phyloP scores from a whole-genome alignment of 106 monocot genomes.

The Apostasia shenzhenica region DNA sequence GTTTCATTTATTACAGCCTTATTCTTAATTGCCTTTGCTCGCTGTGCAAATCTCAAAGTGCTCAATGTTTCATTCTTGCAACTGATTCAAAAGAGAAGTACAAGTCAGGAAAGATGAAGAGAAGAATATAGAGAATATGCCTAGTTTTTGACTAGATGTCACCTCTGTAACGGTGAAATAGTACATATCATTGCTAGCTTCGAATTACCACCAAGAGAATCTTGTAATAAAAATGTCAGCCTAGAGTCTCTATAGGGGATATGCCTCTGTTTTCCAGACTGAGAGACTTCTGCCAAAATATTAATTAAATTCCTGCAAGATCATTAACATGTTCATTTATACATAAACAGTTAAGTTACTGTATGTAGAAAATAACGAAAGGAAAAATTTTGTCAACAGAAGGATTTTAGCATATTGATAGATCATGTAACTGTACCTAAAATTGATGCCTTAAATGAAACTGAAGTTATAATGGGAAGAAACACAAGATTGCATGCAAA shows the following conservation, averaged over 20 bases:
- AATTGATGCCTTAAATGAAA: too few species aligned
- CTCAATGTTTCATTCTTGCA: conserved; percentile 90
- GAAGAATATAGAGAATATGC: not conserved
- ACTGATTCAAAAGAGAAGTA: conserved; percentile 28
- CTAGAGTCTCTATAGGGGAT: conserved; percentile 96
- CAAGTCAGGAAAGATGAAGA: not conserved
- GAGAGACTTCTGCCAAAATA: conserved; percentile 88
- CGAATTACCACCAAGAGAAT: conserved; percentile 99
- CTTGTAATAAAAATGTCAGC: conserved; percentile 94
- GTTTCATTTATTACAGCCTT: conserved; percentile 93
- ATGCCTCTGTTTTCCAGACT: conserved; percentile 92
- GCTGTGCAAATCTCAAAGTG: conserved; percentile 93
- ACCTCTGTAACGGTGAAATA: conserved; percentile 85
- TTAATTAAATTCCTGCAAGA: conserved; percentile 84
- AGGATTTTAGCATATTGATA: too few species aligned
- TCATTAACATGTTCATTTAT: not conserved
- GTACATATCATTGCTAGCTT: conserved; percentile 97
- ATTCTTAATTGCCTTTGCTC: conserved; percentile 92
- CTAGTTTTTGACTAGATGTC: not conserved
- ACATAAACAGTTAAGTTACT: not conserved
- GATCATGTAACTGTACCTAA: too few species aligned
- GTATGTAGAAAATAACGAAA: too few species aligned
- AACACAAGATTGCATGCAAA: too few species aligned
- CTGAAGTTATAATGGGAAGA: too few species aligned
- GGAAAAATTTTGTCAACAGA: too few species aligned